A percentile compares a stretch with the other conserved stretches of the same genome.
Evolutionary conservation across 441 rosid species (phyloP).

Genomic region (Biscutella laevigata): DNA sequence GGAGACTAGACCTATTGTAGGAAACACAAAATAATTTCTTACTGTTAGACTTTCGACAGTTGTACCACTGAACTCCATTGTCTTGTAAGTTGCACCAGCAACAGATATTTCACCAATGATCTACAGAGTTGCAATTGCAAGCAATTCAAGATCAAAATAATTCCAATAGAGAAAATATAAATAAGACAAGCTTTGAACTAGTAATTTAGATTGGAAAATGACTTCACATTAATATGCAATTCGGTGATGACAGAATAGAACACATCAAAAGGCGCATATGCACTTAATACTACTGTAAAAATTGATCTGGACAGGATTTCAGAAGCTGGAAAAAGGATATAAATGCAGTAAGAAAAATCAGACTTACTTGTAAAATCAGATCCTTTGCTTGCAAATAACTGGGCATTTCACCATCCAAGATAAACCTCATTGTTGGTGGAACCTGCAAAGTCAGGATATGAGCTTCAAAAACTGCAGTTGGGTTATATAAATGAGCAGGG

Average conservation of each 20-base stretch:
- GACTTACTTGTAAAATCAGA: conserved; percentile 87
- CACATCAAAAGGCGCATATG: neutral
- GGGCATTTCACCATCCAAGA: conserved; percentile 97
- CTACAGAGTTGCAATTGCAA: conserved; percentile 31
- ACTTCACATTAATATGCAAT: neutral
- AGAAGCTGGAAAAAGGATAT: neutral
- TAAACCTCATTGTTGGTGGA: conserved; percentile 88
- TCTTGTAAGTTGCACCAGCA: conserved; percentile 92
- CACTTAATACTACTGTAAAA: neutral
- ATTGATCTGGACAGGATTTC: neutral
- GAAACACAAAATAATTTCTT: conserved; percentile 24
- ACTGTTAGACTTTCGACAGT: conserved; percentile 78
- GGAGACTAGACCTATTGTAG: neutral
- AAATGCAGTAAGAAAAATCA: neutral
- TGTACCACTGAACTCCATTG: conserved; percentile 94
- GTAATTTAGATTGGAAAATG: neutral
- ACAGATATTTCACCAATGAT: conserved; percentile 96
- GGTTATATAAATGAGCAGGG: neutral
- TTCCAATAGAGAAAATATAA: neutral
- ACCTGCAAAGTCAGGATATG: conserved; percentile 39
- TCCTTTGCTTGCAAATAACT: conserved; percentile 82
- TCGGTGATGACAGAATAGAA: neutral
- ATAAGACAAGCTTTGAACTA: neutral
- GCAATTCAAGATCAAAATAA: neutral
- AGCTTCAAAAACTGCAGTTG: neutral